phyloP scores from a whole-genome alignment of 129 eudicot genomes.

The Saposhnikovia divaricata region DNA sequence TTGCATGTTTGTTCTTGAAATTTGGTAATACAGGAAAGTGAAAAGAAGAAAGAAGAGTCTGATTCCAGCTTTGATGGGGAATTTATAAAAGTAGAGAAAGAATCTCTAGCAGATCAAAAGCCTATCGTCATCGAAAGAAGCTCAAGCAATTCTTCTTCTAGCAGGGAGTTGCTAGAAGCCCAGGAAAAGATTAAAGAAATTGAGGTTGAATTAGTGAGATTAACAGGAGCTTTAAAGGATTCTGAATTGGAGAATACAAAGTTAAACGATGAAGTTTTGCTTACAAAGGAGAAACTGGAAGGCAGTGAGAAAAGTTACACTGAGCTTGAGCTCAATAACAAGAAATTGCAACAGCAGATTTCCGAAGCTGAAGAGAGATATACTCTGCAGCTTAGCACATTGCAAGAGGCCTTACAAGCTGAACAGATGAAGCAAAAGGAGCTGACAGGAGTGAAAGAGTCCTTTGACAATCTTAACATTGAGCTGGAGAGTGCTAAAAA shows the following conservation, averaged over 20 bases:
- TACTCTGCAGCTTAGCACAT: slow-evolving; percentile 36
- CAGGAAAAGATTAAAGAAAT: slow-evolving; percentile 68
- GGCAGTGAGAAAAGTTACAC: slow-evolving; percentile 49
- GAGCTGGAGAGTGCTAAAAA: slow-evolving; percentile 67
- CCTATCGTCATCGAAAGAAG: slow-evolving; percentile 24
- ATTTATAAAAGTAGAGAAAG: slow-evolving; percentile 87
- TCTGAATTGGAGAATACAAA: slow-evolving; percentile 62
- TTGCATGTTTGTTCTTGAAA: slow-evolving; percentile 3
- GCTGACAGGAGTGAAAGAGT: slow-evolving; percentile 46
- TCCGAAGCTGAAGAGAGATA: slow-evolving; percentile 51
- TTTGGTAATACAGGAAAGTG: slow-evolving; percentile 26
- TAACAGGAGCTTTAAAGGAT: slow-evolving; percentile 46
- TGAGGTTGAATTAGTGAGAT: slow-evolving; percentile 53
- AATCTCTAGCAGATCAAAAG: slow-evolving; percentile 35
- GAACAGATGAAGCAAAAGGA: slow-evolving; percentile 68
- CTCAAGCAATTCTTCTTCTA: slow-evolving; percentile 22
- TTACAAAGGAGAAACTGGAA: slow-evolving; percentile 47
- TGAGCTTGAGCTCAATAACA: slow-evolving; percentile 47
- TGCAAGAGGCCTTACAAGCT: slow-evolving; percentile 66
- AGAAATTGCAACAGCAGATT: slow-evolving; percentile 47
- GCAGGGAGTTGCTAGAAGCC: slow-evolving; percentile 68
- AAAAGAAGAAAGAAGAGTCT: slow-evolving; percentile 58
- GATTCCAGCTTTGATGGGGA: slow-evolving; percentile 70
- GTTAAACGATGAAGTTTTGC: slow-evolving; percentile 48
- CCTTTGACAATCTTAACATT: slow-evolving; percentile 49